Evolutionary conservation across 208 protist genomes (phyloP).

Genomic region (Tritrichomonas musculus): DNA sequence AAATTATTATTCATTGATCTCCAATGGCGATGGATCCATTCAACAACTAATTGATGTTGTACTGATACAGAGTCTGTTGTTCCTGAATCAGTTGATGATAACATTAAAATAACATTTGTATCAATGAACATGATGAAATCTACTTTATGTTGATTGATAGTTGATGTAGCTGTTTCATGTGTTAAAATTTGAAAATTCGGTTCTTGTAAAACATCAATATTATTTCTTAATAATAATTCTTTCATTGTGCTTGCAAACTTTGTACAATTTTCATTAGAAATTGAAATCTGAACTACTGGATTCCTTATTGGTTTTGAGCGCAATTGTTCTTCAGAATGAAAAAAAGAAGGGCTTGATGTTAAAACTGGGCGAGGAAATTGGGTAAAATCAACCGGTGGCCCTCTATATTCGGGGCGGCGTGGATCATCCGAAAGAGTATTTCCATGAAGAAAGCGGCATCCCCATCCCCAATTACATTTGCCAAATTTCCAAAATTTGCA

Average conservation of each 20-base stretch:
- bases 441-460: not conserved
- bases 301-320: not conserved
- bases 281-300: not conserved
- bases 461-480: conserved; percentile 30
- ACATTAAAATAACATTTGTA: not conserved
- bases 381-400: not conserved
- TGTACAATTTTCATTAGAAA: not conserved
- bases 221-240: not conserved
- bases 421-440: not conserved
- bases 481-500: conserved; percentile 31
- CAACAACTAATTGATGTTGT: too few relatives aligned
- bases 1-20: not conserved
- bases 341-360: not conserved
- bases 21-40: not conserved
- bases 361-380: not conserved
- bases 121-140: conserved; percentile 21
- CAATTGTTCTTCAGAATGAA: not conserved
- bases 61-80: not conserved
- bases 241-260: not conserved
- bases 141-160: not conserved
- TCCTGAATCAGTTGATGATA: too few relatives aligned
- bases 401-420: not conserved
- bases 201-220: not conserved
- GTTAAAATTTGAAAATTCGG: not conserved
- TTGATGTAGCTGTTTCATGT: not conserved